Percentiles rank a stretch among this genome's conserved stretches.
Conservation (phyloP, 2,329 filamentous ascomycete genomes). For the Phoma sp. region DNA sequence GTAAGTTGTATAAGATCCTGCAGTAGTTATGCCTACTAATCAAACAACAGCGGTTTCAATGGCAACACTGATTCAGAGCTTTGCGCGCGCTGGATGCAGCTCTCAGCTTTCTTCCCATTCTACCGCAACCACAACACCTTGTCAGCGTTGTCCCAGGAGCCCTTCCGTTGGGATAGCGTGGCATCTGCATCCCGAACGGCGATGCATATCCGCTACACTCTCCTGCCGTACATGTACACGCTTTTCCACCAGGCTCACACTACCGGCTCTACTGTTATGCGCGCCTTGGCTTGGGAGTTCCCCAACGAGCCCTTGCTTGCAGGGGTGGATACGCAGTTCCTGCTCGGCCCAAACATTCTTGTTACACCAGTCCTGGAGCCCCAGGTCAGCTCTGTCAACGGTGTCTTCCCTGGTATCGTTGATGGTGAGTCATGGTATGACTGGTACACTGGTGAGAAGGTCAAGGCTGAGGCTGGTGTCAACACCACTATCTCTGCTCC, state of each 20-base stretch:
- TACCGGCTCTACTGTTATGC: conserved; percentile 73
- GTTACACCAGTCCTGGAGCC: conserved; percentile 73
- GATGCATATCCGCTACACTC: conserved; percentile 73
- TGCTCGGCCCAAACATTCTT: conserved; percentile 71
- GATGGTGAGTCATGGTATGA: conserved; percentile 75
- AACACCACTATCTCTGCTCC: conserved; percentile 69
- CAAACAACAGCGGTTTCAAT: conserved; percentile 62
- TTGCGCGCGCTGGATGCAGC: conserved; percentile 77
- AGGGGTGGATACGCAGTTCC: conserved; percentile 73
- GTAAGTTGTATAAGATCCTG: conserved; percentile 10
- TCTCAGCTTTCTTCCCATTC: conserved; percentile 78
- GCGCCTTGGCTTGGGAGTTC: conserved; percentile 78
- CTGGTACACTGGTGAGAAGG: conserved; percentile 73
- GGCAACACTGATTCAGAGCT: conserved; percentile 73
- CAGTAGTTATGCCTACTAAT: background rate
- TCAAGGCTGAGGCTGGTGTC: conserved; percentile 60
- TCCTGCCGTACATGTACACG: conserved; percentile 80
- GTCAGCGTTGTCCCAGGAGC: conserved; percentile 70
- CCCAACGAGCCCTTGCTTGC: conserved; percentile 73
- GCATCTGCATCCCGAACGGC: conserved; percentile 69
- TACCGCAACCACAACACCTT: conserved; percentile 78
- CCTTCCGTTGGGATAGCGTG: conserved; percentile 73
- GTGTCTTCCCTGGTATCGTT: conserved; percentile 72
- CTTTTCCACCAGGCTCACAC: conserved; percentile 72
- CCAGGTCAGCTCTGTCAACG: conserved; percentile 67